Base-by-base conservation (phyloP, 2,329 filamentous ascomycete genomes). In the Pochonia chlamydosporia region DNA sequence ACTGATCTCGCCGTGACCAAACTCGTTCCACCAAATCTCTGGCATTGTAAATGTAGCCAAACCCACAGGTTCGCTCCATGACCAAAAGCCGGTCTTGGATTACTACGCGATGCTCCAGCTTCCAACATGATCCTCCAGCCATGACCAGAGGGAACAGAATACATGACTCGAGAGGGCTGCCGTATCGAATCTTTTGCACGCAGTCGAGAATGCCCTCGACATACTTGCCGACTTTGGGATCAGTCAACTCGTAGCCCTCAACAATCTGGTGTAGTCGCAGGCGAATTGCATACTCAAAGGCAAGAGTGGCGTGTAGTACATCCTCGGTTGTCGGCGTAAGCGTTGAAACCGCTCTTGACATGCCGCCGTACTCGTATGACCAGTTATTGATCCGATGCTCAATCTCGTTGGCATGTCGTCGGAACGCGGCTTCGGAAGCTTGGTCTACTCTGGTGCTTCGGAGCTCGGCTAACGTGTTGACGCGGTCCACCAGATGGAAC, bases 1-100 rank as follows among this genome's bases (percentile, higher is more conserved):
- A 49, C 24, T 59, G 47, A 31, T 65, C 63, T 30, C 63, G 47
- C 47, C 56, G 55, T 10, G 49, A 53, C 69, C 69, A 72, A 0
- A 71, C 68, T 4, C 60, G 59, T 47, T 71, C 66, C 3, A 71
- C 58, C 11, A 72, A 51, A 33, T 66, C 62, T 33, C 68, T 53
- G 1, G 66, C 64, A 28, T 68, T 64, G 30, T 68, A 63, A 3
- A 72, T 65, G 55, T 72, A 70, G 3, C 64, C 64, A 47, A 72
- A 72, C 0, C 69, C 68, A 24, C 67, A 61, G 0, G 68, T 71
- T 28, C 67, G 59, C 53, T 72, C 69, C 66, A 72, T 71, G 13
- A 72, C 63, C 55, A 71, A 59, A 43, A 70, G 56, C 4, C 67
- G 56, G 49, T 70, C 66, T 35, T 65, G 66, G 10, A 70, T 63